Base-by-base conservation (phyloP, 345 rosid genomes). In the Eucalyptus pauciflora region DNA sequence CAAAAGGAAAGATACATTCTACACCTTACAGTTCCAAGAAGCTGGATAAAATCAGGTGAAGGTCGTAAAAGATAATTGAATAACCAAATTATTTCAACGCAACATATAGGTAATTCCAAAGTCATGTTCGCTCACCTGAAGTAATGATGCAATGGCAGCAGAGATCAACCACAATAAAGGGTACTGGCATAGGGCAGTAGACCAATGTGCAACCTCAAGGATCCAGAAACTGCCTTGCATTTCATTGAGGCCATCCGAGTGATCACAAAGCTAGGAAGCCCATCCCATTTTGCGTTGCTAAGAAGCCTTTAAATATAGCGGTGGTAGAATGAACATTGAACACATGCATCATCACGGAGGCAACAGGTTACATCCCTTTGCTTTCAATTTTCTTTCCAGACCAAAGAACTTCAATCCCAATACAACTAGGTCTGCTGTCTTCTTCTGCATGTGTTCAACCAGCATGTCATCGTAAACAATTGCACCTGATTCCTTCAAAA, bases 341-440 rank as follows among this genome's bases (percentile, higher is more conserved):
- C 27, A 10, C 83, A 76, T 10, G 83, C 4, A 79, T 45, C 87
- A 80, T 89, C 87, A 81, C 6, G 49, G 14, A 87, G 89, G 81
- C 87, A 81, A 80, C 87, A 87, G 7, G 37, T 89, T 94, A 89
- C 93, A 92, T 79, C 98, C 97, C 90, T 93, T 98, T 88, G 93
- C 95, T 92, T 93, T 98, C 93, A 97, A 91, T 93, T 94, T 97
- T 45, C 95, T 95, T 91, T 96, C 99, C n/a, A 97, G 94, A 89
- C 98, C 97, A 76, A 98, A 97, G 91, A 98, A 96, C 90, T 94
- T 95, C 88, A 95, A 64, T 89, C 99, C 98, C 9, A 95, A 92
- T 87, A 94, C 88, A 87, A 96, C 94, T 89, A 96, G 92, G 90
- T 95, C 97, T 49, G 99, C 99, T 48, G 99, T 95, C 91, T 95